Base-by-base conservation (phyloP, 208 protist genomes). In the Trichomonas tenax region DNA sequence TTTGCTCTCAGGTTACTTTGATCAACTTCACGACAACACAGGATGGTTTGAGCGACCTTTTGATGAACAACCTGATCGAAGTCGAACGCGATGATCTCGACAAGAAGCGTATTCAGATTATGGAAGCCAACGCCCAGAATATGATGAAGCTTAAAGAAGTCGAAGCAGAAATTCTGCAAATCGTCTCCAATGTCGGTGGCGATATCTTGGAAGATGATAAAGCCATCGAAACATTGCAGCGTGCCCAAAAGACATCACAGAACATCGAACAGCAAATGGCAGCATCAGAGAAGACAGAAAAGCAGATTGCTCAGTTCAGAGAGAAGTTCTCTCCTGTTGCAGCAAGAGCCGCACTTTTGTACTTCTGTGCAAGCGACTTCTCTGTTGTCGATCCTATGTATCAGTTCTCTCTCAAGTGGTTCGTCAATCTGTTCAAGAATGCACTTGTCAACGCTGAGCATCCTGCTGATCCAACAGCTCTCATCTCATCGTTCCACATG, bases 11-110 rank as follows among this genome's bases (percentile, higher is more conserved):
- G 97, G 99, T 98, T 44, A 99, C 99, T 9, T 97, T 99, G 46
- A 99, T 99, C 97, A 99, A 99, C 98, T 99, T 99, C 97, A 99
- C 99, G 97, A 99, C 99, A 82, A 99, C 99, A 34, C 98, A 99
- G 96, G 98, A 98, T 38, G 99, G 99, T 96, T 98, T 99, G 63
- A 98, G 99, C 97, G 99, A 99, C 97, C 98, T 99, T 98, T 98
- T 99, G 95, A 98, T 99, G n/a, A 99, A 98, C 3, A 97, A 99
- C 36, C 98, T 99, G 21, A 99, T 99, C 48, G 99, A 98, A 97
- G 98, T 99, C 96, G 99, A 99, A 97, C 98, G 98, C n/a, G 98
- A 99, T 31, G 99, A 99, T 96, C 97, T 99, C 15, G 99, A 99
- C 97, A 98, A 99, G 97, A 98, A 98, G 96, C 98, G 98, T 96